Percentiles rank a stretch among this genome's conserved stretches.
These are phyloP conservation scores for Oryza meridionalis DNA, from an alignment of 176 grass and related monocot genomes.

Conservation along the genomic window DNA sequence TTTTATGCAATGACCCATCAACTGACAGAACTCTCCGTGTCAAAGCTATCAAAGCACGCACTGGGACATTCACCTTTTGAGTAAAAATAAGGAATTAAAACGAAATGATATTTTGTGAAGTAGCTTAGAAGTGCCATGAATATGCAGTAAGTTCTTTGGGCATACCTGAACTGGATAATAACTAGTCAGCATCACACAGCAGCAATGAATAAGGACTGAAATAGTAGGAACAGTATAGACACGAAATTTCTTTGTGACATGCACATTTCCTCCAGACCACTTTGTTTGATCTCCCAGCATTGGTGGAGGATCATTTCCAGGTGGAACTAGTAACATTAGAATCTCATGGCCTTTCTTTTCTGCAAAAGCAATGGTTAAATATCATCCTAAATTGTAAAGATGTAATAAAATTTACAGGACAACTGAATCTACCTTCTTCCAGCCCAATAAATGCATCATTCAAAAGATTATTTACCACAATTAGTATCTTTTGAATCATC, in stretches of 20 bases:
- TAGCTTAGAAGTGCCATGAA: conserved; percentile 13
- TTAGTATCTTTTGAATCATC: conserved; percentile 81
- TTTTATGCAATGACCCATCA: conserved; percentile 71
- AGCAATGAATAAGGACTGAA: conserved; percentile 75
- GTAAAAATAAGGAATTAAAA: conserved; percentile 32
- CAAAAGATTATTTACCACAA: conserved; percentile 70
- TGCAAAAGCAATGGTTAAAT: conserved; percentile 50
- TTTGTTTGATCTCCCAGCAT: conserved; percentile 51
- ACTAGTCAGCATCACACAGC: conserved; percentile 76
- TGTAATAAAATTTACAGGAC: conserved; percentile 17
- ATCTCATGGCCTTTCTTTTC: conserved; percentile 69
- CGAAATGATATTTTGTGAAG: background rate
- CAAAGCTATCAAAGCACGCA: conserved; percentile 65
- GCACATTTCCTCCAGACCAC: conserved; percentile 43
- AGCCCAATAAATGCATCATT: conserved; percentile 77
- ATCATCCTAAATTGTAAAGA: conserved; percentile 7
- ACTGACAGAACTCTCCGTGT: conserved; percentile 64
- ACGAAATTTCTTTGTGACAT: conserved; percentile 69
- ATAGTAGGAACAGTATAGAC: conserved; percentile 59
- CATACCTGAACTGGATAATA: conserved; percentile 85
- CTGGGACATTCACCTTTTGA: conserved; percentile 67
- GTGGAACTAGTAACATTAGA: conserved; percentile 75
- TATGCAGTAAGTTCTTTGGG: conserved; percentile 4
- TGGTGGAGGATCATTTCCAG: conserved; percentile 71
- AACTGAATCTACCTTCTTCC: conserved; percentile 67